Conservation (phyloP, 495 filamentous ascomycete species). For the Pyrenula massariospora region DNA sequence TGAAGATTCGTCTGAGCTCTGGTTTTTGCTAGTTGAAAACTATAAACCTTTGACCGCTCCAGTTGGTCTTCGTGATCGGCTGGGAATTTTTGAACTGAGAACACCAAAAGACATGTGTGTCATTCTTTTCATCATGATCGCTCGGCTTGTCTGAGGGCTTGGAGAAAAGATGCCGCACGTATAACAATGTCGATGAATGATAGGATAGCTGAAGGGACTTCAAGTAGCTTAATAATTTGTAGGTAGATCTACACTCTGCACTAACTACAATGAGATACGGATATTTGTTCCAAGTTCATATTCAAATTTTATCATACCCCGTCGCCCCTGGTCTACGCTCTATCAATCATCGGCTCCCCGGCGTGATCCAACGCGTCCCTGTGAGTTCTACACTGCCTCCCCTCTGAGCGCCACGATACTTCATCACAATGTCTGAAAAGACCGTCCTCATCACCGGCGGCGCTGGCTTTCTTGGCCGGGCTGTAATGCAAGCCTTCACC, state of each 20-base stretch:
- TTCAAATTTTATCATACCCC: too few species aligned
- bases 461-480: constrained; percentile 71
- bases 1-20: constrained; percentile 45
- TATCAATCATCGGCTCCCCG: too few species aligned
- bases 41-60: constrained; percentile 37
- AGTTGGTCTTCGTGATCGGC: constrained; percentile 30
- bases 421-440: constrained; percentile 41
- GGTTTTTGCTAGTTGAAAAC: constrained; percentile 49
- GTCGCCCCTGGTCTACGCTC: too few species aligned
- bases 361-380: too few species aligned
- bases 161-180: neutral
- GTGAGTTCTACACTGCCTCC: too few species aligned
- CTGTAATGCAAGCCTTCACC: constrained; percentile 67
- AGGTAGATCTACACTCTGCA: too few species aligned
- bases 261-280: too few species aligned
- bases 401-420: too few species aligned
- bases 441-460: constrained; percentile 76
- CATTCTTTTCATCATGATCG: neutral
- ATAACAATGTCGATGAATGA: too few species aligned
- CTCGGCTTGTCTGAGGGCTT: neutral
- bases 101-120: neutral
- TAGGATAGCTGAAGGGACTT: too few species aligned
- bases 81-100: constrained; percentile 31
- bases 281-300: too few species aligned
- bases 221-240: too few species aligned